Percentiles rank a stretch among this genome's conserved stretches.
These are phyloP conservation scores for Heterobasidion occidentale DNA, from an alignment of 1,284 basidiomycete species.

Conservation along the genomic window DNA sequence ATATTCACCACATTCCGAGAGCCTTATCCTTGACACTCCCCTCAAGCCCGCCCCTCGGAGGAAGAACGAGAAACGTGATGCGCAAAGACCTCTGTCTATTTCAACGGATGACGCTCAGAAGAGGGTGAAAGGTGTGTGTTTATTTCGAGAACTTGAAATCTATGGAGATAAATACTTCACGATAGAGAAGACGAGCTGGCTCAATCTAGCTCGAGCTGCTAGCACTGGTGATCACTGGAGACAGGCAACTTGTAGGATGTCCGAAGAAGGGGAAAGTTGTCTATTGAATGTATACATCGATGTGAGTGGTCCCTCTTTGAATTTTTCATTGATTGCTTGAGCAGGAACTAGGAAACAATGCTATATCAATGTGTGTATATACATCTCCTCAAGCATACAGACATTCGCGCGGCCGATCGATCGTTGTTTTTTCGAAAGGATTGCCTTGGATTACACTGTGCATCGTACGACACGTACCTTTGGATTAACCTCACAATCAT, in stretches of 20 bases:
- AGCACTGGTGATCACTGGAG: conserved; percentile 57
- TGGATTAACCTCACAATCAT: conserved; percentile 2
- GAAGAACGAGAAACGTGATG: conserved; percentile 50
- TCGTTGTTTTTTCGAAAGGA: conserved; percentile 68
- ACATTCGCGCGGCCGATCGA: conserved; percentile 60
- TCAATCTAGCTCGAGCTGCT: conserved; percentile 45
- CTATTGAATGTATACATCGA: conserved; percentile 67
- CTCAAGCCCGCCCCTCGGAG: conserved; percentile 31
- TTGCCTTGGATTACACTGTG: conserved; percentile 61
- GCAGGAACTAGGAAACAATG: conserved; percentile 47
- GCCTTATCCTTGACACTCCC: conserved; percentile 6
- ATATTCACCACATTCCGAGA: conserved; percentile 7
- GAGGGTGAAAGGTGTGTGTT: conserved; percentile 50
- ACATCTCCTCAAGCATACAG: conserved; percentile 64
- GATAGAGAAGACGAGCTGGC: conserved; percentile 68
- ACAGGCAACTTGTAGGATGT: conserved; percentile 58
- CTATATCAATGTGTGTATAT: conserved; percentile 66
- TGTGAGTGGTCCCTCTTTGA: conserved; percentile 29
- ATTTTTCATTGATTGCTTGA: not conserved
- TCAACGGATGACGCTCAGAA: conserved; percentile 31
- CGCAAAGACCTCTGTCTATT: conserved; percentile 23
- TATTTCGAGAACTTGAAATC: not conserved
- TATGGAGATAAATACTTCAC: conserved; percentile 2
- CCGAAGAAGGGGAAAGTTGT: conserved; percentile 59
- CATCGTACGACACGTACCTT: conserved; percentile 31